A percentile compares a stretch with the other conserved stretches of the same genome.
Evolutionary conservation across 108 stramenopile species (phyloP).

Genomic region (Schizochytrium sp.): DNA sequence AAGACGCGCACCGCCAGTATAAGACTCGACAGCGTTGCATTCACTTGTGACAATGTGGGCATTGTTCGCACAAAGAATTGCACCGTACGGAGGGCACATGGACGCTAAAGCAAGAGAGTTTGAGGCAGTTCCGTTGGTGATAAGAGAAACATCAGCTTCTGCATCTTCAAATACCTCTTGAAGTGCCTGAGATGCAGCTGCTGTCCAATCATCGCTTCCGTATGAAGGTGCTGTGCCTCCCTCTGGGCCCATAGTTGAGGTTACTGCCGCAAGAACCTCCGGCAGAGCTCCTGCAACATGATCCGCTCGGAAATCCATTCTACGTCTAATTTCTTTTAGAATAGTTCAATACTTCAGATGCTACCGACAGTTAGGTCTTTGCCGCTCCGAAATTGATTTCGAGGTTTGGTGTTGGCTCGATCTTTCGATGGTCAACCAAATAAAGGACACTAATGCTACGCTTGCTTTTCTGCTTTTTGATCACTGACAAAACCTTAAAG

Average conservation of each 20-base stretch:
- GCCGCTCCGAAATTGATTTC: too few relatives aligned
- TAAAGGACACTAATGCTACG: too few relatives aligned
- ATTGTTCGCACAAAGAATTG: neutral
- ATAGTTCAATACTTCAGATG: too few relatives aligned
- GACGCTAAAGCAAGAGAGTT: slow-evolving; percentile 36
- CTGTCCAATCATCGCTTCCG: slow-evolving; percentile 15
- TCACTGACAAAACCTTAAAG: too few relatives aligned
- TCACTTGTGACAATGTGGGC: slow-evolving; percentile 33
- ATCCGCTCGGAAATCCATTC: slow-evolving; percentile 6
- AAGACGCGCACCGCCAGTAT: neutral
- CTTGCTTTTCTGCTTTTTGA: too few relatives aligned
- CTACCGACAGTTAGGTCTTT: too few relatives aligned
- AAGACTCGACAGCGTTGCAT: slow-evolving; percentile 37
- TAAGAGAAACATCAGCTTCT: neutral
- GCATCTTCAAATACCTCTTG: neutral
- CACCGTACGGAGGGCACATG: slow-evolving; percentile 6
- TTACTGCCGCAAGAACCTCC: slow-evolving; percentile 12
- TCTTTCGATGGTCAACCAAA: too few relatives aligned
- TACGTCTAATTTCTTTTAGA: neutral
- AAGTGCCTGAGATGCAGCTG: neutral
- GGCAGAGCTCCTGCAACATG: slow-evolving; percentile 45
- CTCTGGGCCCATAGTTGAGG: neutral
- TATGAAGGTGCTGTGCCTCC: slow-evolving; percentile 10
- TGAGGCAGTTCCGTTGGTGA: slow-evolving; percentile 5
- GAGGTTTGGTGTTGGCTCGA: too few relatives aligned